Percentiles rank a stretch among this genome's conserved stretches.
Evolutionary conservation across 768 basidiomycete genomes (phyloP).

Genomic region (Suillus cothurnatus): DNA sequence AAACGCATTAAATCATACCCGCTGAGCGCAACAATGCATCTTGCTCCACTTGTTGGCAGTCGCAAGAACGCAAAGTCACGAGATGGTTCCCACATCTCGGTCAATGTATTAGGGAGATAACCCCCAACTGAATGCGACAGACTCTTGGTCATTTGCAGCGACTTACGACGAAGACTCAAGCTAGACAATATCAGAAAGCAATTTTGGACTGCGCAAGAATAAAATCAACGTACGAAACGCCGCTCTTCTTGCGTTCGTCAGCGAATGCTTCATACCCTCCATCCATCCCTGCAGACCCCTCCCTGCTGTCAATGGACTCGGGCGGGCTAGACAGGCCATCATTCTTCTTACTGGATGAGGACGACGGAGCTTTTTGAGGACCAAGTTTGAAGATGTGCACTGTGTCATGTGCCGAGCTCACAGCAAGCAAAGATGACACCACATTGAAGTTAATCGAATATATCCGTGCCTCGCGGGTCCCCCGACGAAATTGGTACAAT

Average conservation of each 20-base stretch:
- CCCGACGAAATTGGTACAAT: constrained; percentile 92
- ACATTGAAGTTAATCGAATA: constrained; percentile 86
- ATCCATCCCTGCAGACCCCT: constrained; percentile 52
- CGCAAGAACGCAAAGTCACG: constrained; percentile 92
- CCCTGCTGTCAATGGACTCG: constrained; percentile 65
- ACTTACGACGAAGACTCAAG: constrained; percentile 64
- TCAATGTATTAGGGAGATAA: constrained; percentile 84
- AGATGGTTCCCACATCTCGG: constrained; percentile 97
- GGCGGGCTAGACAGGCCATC: constrained; percentile 55
- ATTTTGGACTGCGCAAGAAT: constrained; percentile 7
- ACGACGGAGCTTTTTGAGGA: constrained; percentile 11
- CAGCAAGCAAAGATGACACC: constrained; percentile 81
- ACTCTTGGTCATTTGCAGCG: constrained; percentile 73
- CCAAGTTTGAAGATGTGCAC: constrained; percentile 95
- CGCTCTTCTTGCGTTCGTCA: constrained; percentile 68
- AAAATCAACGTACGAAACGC: constrained; percentile 51
- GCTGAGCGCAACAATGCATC: constrained; percentile 88
- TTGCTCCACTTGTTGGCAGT: constrained; percentile 73
- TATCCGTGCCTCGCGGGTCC: constrained; percentile 84
- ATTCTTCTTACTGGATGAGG: constrained; percentile 20
- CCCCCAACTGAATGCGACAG: constrained; percentile 80
- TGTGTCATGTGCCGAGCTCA: constrained; percentile 90
- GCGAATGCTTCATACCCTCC: constrained; percentile 87
- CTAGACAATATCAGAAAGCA: constrained; percentile 16
- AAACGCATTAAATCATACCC: constrained; percentile 48